Base-by-base conservation (phyloP, 1,284 basidiomycete genomes). In the Fomitopsis palustris region DNA sequence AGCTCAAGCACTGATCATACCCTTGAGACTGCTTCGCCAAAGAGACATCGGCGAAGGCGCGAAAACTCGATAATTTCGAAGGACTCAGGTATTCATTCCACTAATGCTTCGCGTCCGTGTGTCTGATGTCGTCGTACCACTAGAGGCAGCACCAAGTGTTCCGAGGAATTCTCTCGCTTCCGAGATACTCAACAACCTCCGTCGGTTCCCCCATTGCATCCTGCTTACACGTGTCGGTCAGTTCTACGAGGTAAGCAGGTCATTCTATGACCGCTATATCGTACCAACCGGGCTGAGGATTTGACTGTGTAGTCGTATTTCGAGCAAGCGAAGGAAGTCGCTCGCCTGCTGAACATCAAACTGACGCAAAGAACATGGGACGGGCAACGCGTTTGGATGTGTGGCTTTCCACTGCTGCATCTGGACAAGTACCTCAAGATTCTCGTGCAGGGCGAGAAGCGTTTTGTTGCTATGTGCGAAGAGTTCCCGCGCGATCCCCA, bases 401-500 rank as follows among this genome's bases (percentile, higher is more conserved):
- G 92, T 75, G 95, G 95, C 19, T 97, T 98, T 72, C 95, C 96
- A 0, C 74, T 93, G n/a, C 74, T 82, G 62, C 90, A 95, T 64
- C 80, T 95, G 27, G 88, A 93, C 76, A 94, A 91, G 70, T 83
- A 96, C 72, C 82, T 96, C 68, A 95, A 93, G 72, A 78, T 87
- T 19, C 80, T 97, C 25, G 91, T 98, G 8, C 88, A 93, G 68
- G 84, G 91, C 62, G 80, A 93, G 63, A 86, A 86, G 51, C 86
- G 86, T 17, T 93, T 90, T 62, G 95, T 97, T 14, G 95, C 94
- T 19, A 81, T 97, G 72, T 95, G 95, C 69, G 95, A 98, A 71
- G 95, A 98, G 72, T 93, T 93, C 70, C 84, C 83, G 33, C 76
- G 76, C 29, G 71, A 77, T 58, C 71, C 74, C 7, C 62, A 70